phyloP scores from a whole-genome alignment of 2,329 filamentous ascomycete species.

The Elsinoe perseae region DNA sequence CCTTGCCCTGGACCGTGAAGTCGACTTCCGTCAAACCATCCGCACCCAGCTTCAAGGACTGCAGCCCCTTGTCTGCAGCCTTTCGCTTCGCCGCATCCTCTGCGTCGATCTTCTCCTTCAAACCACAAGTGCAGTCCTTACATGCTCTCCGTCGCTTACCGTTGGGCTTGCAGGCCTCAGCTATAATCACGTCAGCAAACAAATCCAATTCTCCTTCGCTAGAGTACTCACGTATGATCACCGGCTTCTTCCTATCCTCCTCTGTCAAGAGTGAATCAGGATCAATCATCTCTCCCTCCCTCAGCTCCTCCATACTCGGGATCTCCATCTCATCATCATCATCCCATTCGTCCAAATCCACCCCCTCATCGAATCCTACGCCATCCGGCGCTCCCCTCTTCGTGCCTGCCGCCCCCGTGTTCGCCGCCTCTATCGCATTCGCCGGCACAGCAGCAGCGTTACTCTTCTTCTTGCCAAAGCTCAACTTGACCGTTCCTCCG shows the following conservation, averaged over 20 bases:
- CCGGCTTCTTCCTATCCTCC: conserved; percentile 69
- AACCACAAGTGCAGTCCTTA: conserved; percentile 95
- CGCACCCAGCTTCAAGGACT: conserved; percentile 61
- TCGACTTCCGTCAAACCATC: conserved; percentile 85
- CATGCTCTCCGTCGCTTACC: conserved; percentile 87
- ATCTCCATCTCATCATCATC: conserved; percentile 31
- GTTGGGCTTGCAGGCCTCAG: conserved; percentile 79
- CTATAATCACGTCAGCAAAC: conserved; percentile 41
- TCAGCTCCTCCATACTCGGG: conserved; percentile 41
- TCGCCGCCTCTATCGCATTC: conserved; percentile 28
- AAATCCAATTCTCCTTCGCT: conserved; percentile 9
- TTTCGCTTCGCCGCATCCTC: conserved; percentile 66
- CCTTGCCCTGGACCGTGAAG: conserved; percentile 96
- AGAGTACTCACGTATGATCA: conserved; percentile 60
- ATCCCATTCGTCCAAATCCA: conserved; percentile 43
- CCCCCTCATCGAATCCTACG: conserved; percentile 59
- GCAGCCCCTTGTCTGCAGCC: conserved; percentile 56
- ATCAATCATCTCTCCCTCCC: conserved; percentile 72
- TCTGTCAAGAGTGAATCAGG: conserved; percentile 81
- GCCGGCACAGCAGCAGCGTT: conserved; percentile 35
- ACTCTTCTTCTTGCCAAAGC: conserved; percentile 55
- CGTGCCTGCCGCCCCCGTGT: conserved; percentile 21
- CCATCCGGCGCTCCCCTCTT: conserved; percentile 44
- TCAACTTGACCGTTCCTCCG: conserved; percentile 40
- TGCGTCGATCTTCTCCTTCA: conserved; percentile 76